Evolutionary conservation across 345 rosid genomes (phyloP), one percentile per base, ranked within the genome.

Genomic region (Xanthoceras sorbifolium): DNA sequence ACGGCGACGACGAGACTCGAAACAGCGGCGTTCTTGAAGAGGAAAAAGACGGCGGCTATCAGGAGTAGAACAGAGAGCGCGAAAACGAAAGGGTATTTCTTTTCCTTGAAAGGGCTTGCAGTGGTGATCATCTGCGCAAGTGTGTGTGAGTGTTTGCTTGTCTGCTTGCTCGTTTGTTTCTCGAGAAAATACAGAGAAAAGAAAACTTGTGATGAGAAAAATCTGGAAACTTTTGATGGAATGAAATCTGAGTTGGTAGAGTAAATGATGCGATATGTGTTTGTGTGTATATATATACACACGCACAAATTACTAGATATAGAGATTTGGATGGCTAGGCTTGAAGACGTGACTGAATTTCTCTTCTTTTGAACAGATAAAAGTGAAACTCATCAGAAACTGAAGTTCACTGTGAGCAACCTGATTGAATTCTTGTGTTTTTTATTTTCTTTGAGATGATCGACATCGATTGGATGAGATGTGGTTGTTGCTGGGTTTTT

Each of bases 41-140:
- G 48, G 72, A 92, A 71, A 69, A 88, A 70, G 81, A 87, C 17
- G 57, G 86, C 66, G 72, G 82, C 72, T 22, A 77, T 73, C 36
- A 87, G n/a, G 64, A 91, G 87, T 59, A 91, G 67, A 65, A 82
- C 5, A 0, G 85, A 73, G 83, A 84, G 82, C 36, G 83, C 73
- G 77, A 88, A 71, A 57, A 90, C 67, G 88, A 87, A 88, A 2
- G 89, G 85, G 65, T 64, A 79, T 44, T 82, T 87, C 10, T 81
- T 71, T 57, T 87, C 85, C 64, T 64, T 84, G 76, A 91, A 54
- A 69, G 89, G 76, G 25, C 6, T 57, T 57, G 62, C 23, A n/a
- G n/a, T n/a, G 9, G 26, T 9, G 62, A 3, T 22, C 62, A 57
- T 57, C 62, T 57, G 28, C 9, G 26, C 23, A n/a, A n/a, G n/a